Evolutionary conservation across 2,329 filamentous ascomycete species (phyloP), one percentile per base, ranked within the genome.

Genomic region (Monilinia aucupariae): DNA sequence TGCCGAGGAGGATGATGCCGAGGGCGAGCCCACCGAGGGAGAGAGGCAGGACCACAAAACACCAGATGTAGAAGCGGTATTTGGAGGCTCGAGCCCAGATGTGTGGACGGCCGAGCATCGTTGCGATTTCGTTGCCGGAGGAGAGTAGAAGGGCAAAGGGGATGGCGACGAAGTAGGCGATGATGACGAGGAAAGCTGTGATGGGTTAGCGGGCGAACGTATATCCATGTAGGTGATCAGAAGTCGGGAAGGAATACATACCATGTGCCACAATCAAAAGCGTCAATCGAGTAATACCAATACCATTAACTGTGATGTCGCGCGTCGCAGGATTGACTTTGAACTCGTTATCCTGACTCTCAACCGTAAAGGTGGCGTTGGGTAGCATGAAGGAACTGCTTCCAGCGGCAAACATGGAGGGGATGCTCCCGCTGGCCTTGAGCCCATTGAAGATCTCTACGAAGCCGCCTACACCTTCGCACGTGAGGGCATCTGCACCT

Each of bases 121-220:
- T 45, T n/a, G 59, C 59, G 9, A 61, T 61, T 39, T 61, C 59
- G 39, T 61, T 32, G 17, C 59, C 59, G 30, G 41, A 55, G 32
- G 49, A 30, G 25, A 61, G 50, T 22, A 61, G 59, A 32, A 61
- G 59, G 0, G 41, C 41, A 30, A 61, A 25, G 1, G 59, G 59
- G 7, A 61, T 61, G 17, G 50, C 50, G 22, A 56, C 30, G 20
- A 61, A 54, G 25, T 55, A 61, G 41, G 51, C 41, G 50, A 56
- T 12, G 22, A 61, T 48, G 8, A 61, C 10, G 4, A 61, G 50
- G 50, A 61, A 41, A 3, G 50, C 59, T 61, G 2, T 2, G 4
- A 7, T 17, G 22, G 48, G 47, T 60, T 43, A 53, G 30, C 25
- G 12, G 1, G 20, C 27, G 27, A 17, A 5, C 22, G 8, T 34